Percentiles rank a stretch among this genome's conserved stretches.
Evolutionary conservation across 2,329 filamentous ascomycete species (phyloP).

Genomic region (Pseudophaeomoniella oleicola): DNA sequence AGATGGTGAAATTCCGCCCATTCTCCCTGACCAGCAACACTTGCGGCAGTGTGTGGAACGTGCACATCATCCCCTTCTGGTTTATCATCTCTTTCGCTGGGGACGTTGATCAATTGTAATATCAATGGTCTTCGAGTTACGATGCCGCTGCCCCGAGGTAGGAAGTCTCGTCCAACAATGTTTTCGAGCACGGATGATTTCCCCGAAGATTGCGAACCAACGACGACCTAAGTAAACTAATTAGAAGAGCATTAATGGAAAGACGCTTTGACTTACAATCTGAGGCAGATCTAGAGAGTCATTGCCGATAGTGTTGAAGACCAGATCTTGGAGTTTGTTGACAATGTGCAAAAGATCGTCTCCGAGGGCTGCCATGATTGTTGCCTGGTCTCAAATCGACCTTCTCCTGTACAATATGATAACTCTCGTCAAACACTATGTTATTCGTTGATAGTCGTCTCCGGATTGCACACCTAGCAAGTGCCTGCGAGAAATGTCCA

Average conservation of each 20-base stretch:
- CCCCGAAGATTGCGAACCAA: constrained; percentile 93
- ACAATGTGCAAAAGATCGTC: constrained; percentile 91
- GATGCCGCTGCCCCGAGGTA: constrained; percentile 91
- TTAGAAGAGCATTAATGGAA: constrained; percentile 3
- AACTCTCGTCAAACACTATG: not conserved
- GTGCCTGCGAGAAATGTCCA: not conserved
- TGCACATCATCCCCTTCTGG: constrained; percentile 48
- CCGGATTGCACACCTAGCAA: not conserved
- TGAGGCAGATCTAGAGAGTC: constrained; percentile 94
- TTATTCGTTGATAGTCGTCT: not conserved
- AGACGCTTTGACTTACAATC: constrained; percentile 61
- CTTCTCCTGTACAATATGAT: too few species aligned
- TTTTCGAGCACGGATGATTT: constrained; percentile 99
- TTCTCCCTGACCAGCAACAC: constrained; percentile 50
- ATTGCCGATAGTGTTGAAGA: constrained; percentile 99
- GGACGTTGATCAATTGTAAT: constrained; percentile 94
- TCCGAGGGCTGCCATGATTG: constrained; percentile 73
- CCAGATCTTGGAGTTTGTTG: constrained; percentile 95
- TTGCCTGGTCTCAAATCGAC: not conserved
- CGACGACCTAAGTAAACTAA: constrained; percentile 61
- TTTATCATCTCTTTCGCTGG: constrained; percentile 55
- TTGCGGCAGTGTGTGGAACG: constrained; percentile 63
- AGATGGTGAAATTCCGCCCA: constrained; percentile 98
- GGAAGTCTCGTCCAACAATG: constrained; percentile 93
- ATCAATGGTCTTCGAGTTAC: constrained; percentile 89